Base-by-base conservation (phyloP, 192 early-diverging fungal species). In the Phycomyces blakesleeanus region DNA sequence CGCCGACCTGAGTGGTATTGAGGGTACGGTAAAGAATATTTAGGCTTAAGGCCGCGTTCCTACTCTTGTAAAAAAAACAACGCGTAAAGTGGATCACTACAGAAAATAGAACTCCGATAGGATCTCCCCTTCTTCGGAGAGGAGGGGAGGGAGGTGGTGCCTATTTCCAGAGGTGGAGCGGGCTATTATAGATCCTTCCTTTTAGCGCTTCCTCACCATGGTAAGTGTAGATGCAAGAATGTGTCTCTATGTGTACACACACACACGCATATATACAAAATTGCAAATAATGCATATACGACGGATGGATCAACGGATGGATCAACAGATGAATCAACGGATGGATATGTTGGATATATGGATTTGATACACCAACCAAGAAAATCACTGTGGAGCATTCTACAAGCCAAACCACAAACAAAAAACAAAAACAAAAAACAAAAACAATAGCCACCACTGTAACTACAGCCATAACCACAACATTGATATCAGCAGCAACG, bases 121-220 rank as follows among this genome's bases (percentile, higher is more conserved):
- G 44, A 47, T 47, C 44, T 47, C 44, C 44, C 44, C 44, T 18
- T 47, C 44, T 47, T 47, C 44, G 44, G 44, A 34, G 29, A 34
- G 29, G 29, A 7, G 29, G 29, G 29, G 29, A 7, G 29, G 29
- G 3, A 2, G 44, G 11, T 2, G 18, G 11, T 47, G 44, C 15
- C 44, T 47, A 47, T 47, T 47, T 47, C 18, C 44, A n/a, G 44
- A 47, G 44, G 44, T n/a, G 12, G 44, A 47, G 44, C 44, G 44
- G 15, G 18, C 1, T 47, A 34, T 18, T n/a, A 47, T 47, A 11
- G 44, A 47, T 47, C 44, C 44, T 47, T 47, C 44, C 44, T 47
- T 47, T 47, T 47, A 47, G 44, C 44, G 18, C 44, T 47, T 47
- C 12, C 44, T 47, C 44, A 47, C 44, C 2, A 47, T 47, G 44